A percentile compares a stretch with the other conserved stretches of the same genome.
phyloP scores from a whole-genome alignment of 208 protist genomes.

The Histomonas meleagridis region DNA sequence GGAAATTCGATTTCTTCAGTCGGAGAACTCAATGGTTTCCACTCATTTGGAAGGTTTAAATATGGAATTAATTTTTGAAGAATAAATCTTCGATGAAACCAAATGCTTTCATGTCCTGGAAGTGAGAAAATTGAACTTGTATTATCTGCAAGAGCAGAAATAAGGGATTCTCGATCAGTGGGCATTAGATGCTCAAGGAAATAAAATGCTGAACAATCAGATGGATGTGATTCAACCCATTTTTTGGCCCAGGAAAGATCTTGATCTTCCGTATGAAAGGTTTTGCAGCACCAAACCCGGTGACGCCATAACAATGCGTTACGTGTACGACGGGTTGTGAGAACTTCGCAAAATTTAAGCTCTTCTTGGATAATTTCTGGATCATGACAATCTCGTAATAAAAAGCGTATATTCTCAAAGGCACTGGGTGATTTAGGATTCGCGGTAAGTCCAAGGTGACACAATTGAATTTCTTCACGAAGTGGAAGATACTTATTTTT shows the following conservation, averaged over 20 bases:
- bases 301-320: neutral
- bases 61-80: neutral
- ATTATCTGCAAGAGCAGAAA: neutral
- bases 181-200: neutral
- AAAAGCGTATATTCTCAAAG: neutral
- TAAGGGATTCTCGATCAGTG: neutral
- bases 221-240: neutral
- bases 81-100: neutral
- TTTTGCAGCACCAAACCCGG: neutral
- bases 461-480: neutral
- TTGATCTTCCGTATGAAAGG: neutral
- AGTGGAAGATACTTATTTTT: neutral
- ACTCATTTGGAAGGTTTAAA: neutral
- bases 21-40: neutral
- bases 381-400: neutral
- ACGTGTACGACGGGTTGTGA: neutral
- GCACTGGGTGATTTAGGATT: neutral
- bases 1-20: neutral
- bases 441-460: neutral
- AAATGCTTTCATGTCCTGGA: conserved; percentile 5
- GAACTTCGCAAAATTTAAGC: neutral
- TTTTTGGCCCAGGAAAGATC: neutral
- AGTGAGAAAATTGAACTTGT: neutral
- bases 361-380: neutral
- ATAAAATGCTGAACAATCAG: conserved; percentile 25